phyloP scores from a whole-genome alignment of 164 flowering plant species.

The Annona cherimola region DNA sequence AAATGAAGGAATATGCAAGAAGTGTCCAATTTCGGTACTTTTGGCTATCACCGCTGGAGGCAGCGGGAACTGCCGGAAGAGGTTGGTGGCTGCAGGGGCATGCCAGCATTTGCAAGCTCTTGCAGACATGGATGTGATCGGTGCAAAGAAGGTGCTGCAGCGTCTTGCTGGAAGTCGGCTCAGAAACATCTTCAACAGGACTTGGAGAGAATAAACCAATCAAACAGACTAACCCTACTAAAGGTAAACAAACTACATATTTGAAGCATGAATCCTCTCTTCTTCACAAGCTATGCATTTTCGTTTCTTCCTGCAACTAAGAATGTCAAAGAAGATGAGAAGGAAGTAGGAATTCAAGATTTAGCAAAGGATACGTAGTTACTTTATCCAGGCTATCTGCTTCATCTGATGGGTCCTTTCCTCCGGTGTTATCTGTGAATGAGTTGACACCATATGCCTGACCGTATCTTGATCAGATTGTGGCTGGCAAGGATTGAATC shows the following conservation, averaged over 20 bases:
- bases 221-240: background rate
- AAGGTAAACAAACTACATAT: background rate
- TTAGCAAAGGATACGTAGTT: background rate
- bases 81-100: conserved; percentile 58
- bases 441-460: no score
- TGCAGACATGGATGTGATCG: conserved; percentile 62
- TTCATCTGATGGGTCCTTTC: background rate
- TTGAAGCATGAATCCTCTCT: background rate
- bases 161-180: conserved; percentile 60
- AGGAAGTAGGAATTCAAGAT: background rate
- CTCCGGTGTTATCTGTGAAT: no score
- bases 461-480: no score
- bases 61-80: conserved; percentile 47
- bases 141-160: conserved; percentile 65
- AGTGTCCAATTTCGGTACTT: conserved; percentile 48
- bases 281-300: background rate
- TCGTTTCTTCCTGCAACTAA: background rate
- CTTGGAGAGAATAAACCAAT: conserved; percentile 50
- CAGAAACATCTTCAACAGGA: conserved; percentile 54
- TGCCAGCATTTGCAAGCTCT: conserved; percentile 48
- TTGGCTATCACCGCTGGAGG: conserved; percentile 46
- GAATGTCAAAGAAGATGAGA: background rate
- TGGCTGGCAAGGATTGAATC: no score
- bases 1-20: conserved; percentile 45
- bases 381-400: background rate